Percentiles rank a stretch among this genome's conserved stretches.
phyloP scores from a whole-genome alignment of 108 stramenopile genomes.

The Cylindrotheca fusiformis region DNA sequence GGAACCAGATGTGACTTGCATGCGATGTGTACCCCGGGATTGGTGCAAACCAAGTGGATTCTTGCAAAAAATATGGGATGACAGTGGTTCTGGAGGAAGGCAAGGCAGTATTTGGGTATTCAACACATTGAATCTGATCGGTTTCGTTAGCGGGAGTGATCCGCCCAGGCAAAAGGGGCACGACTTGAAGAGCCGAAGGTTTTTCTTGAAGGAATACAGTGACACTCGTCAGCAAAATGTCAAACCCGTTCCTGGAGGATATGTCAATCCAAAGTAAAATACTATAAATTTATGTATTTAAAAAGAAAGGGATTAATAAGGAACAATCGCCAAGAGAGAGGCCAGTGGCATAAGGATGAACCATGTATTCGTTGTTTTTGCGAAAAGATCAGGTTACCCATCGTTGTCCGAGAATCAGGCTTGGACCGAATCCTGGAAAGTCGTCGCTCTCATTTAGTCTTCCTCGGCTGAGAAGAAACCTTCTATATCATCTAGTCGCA shows the following conservation, averaged over 20 bases:
- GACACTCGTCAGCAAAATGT: slow-evolving; percentile 47
- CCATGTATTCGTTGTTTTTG: neutral
- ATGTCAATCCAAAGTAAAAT: slow-evolving; percentile 24
- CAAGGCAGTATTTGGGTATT: slow-evolving; percentile 89
- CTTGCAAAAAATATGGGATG: slow-evolving; percentile 84
- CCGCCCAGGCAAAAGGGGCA: slow-evolving; percentile 73
- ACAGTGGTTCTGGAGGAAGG: slow-evolving; percentile 87
- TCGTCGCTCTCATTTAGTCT: neutral
- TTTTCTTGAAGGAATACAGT: slow-evolving; percentile 85
- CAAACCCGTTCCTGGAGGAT: slow-evolving; percentile 34
- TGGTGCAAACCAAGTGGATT: slow-evolving; percentile 84
- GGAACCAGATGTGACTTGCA: slow-evolving; percentile 81
- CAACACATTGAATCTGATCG: slow-evolving; percentile 79
- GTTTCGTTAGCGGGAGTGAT: slow-evolving; percentile 87
- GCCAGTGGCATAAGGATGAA: slow-evolving; percentile 9
- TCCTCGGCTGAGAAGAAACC: too few relatives aligned
- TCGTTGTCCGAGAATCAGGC: neutral
- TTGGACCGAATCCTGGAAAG: neutral
- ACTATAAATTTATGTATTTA: neutral
- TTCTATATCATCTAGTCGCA: too few relatives aligned
- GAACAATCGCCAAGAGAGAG: too few relatives aligned
- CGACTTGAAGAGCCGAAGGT: slow-evolving; percentile 81
- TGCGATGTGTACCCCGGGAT: slow-evolving; percentile 90
- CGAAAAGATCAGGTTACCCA: neutral
- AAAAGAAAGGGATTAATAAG: too few relatives aligned